Evolutionary conservation across 768 basidiomycete genomes (phyloP).

Genomic region (Tubosaeta sp.): DNA sequence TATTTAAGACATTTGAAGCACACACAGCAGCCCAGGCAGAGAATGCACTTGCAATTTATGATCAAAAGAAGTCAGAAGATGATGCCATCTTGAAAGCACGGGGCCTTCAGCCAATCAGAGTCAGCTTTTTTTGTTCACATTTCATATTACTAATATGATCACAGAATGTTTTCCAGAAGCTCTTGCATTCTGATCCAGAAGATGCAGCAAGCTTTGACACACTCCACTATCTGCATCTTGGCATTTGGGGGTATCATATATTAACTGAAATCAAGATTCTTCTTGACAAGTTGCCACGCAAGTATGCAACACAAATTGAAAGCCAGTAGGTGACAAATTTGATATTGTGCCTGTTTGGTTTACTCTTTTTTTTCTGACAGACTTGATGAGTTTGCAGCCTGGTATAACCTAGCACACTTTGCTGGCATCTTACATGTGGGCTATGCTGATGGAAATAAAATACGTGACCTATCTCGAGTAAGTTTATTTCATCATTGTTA

Average conservation of each 20-base stretch:
- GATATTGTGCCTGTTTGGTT: too few relatives aligned
- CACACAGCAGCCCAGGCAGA: background rate
- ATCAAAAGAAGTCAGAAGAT: background rate
- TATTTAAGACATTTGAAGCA: constrained; percentile 1
- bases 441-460: constrained; percentile 36
- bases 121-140: too few relatives aligned
- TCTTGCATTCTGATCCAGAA: background rate
- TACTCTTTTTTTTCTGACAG: background rate
- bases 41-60: background rate
- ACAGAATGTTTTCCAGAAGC: background rate
- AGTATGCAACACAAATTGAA: background rate
- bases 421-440: constrained; percentile 16
- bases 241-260: background rate
- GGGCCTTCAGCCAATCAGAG: too few relatives aligned
- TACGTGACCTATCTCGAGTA: constrained; percentile 36
- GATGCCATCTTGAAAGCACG: background rate
- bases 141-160: too few relatives aligned
- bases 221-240: background rate
- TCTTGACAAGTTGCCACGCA: background rate
- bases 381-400: constrained; percentile 23
- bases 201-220: background rate
- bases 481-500: too few relatives aligned
- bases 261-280: background rate
- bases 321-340: too few relatives aligned
- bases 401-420: constrained; percentile 37